Base-by-base conservation (phyloP, 1,139 yeast genomes). In the Pichia sp. region DNA sequence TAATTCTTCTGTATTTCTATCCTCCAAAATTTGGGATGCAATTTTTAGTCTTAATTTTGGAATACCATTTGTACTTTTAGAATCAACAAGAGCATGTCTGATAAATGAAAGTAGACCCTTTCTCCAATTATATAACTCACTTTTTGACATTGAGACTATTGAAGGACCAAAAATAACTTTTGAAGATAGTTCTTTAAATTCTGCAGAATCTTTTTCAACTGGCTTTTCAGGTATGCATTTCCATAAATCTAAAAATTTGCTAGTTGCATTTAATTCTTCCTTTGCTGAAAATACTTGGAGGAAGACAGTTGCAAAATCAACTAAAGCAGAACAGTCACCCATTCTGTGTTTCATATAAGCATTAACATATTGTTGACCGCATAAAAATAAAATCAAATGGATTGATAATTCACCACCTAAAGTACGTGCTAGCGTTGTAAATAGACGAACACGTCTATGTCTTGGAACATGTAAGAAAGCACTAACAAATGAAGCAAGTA, bases 401-500 rank as follows among this genome's bases (percentile, higher is more conserved):
- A 90, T 72, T 1, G 95, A 79, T 43, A 73, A 69, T 10, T 72
- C 73, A 43, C 83, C 72, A n/a, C 92, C 90, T 53, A 92, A 72
- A 1, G 97, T 85, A 58, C 75, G 75, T 18, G 90, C 80, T 56
- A 92, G 74, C 0, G 95, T 83, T 4, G 86, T 76, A 62, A 87
- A 92, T 49, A 94, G 71, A 61, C 82, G 83, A 45, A 86, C 94
- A 59, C 98, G 79, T 67, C 99, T 86, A 64, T 92, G 98, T 65
- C 96, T 81, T 55, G 99, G 99, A 56, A 92, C 89, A 62, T 92
- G 97, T 49, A 84, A 83, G 69, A 94, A 86, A 0, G 98, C 97
- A 52, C 96, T 83, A 18, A 86, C 89, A 63, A 92, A 94, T 61
- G 95, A 86, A 45, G 94, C 78, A 56, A 92, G 72, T 56, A 94